Evolutionary conservation across 2,329 filamentous ascomycete genomes (phyloP), one percentile per base, ranked within the genome.

Genomic region (Venturiaceae sp.): DNA sequence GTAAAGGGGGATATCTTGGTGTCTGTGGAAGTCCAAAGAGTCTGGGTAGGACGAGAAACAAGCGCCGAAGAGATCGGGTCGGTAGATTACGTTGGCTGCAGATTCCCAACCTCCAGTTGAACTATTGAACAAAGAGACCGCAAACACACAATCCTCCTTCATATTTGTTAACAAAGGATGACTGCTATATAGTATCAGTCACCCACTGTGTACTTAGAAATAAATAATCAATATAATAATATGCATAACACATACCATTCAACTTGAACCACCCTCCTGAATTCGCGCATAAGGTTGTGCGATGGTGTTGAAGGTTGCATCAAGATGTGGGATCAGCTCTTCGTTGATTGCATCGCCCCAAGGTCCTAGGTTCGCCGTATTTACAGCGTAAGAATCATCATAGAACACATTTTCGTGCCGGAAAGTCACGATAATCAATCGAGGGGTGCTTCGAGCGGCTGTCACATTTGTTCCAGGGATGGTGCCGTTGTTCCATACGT

Each of bases 291-390:
- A 71, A 0, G 71, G 70, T 16, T 65, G 64, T 7, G 64, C 62
- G 36, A 74, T 72, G 0, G 69, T 72, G 59, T 69, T 66, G 66
- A 71, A 74, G 1, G 47, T 64, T 9, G 61, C 55, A 34, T 73
- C 71, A 26, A 73, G 61, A 32, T 66, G 57, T 0, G 71, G 70
- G 6, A 73, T 66, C 2, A 73, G 64, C 54, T 73, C 71, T n/a
- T 73, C 70, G 60, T 73, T 73, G 62, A 73, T 67, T 1, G 71
- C 71, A 26, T 72, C 71, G 9, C 71, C 71, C 39, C 69, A 73
- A 3, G 71, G 71, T 3, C 71, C 71, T 6, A 73, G 62, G 52
- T 73, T 73, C 2, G 71, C 70, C 0, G 69, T 71, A 56, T 73
- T 73, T 44, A 72, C 71, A 0, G 67, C 70, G 57, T 73, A 73